These are phyloP conservation scores for Yamadazyma philogaea DNA, from an alignment of 805 yeast genomes.

Conservation along the genomic window DNA sequence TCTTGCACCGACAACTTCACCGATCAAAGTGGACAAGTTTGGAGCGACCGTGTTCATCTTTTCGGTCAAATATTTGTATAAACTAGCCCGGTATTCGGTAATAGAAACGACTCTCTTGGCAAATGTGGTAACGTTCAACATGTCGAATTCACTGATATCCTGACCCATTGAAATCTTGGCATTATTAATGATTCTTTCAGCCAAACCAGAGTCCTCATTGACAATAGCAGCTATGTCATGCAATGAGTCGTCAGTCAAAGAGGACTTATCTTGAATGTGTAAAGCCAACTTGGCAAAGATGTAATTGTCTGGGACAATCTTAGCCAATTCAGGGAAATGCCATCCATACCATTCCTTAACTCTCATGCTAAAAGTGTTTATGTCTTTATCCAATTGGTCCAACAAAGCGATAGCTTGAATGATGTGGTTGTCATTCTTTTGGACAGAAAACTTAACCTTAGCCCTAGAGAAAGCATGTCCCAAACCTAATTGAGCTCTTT, in stretches of 20 bases:
- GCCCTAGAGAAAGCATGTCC: conserved; percentile 99
- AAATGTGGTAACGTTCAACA: conserved; percentile 85
- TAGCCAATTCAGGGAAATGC: conserved; percentile 97
- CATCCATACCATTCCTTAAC: conserved; percentile 98
- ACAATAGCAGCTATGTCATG: conserved; percentile 90
- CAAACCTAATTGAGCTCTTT: conserved; percentile 97
- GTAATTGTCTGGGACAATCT: conserved; percentile 86
- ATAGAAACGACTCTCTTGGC: conserved; percentile 92
- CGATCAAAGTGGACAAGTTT: conserved; percentile 91
- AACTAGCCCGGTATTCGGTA: conserved; percentile 82
- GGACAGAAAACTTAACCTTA: conserved; percentile 97
- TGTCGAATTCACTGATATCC: conserved; percentile 91
- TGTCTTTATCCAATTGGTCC: conserved; percentile 97
- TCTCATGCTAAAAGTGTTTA: conserved; percentile 96
- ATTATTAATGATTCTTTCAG: conserved; percentile 88
- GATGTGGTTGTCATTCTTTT: conserved; percentile 98
- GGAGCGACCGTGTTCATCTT: conserved; percentile 99
- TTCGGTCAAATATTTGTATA: conserved; percentile 83
- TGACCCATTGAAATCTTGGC: conserved; percentile 99
- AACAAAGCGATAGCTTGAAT: conserved; percentile 97
- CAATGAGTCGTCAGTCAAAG: conserved; percentile 85
- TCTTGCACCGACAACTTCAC: conserved; percentile 99
- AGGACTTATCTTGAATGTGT: conserved; percentile 81
- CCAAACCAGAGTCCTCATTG: conserved; percentile 85
- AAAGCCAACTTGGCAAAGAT: conserved; percentile 78